Conservation (phyloP, 208 protist genomes). For the Leishmania arabica region DNA sequence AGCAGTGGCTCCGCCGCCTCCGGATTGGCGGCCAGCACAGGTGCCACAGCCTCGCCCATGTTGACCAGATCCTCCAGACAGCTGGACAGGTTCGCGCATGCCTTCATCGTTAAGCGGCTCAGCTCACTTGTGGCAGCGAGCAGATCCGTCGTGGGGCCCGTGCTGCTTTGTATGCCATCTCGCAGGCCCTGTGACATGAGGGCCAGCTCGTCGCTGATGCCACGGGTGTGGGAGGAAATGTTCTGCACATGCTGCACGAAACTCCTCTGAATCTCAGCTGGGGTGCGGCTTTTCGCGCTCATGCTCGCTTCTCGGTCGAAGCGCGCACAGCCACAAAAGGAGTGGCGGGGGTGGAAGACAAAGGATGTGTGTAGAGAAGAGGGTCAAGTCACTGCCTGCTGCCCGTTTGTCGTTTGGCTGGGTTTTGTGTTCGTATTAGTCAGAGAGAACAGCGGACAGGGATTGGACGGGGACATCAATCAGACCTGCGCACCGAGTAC, state of each 20-base stretch:
- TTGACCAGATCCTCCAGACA: constrained; percentile 61
- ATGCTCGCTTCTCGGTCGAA: constrained; percentile 7
- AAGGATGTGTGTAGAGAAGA: background rate
- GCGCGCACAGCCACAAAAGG: background rate
- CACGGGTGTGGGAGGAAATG: constrained; percentile 29
- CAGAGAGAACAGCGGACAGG: background rate
- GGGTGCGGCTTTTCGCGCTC: constrained; percentile 8
- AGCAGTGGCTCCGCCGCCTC: constrained; percentile 53
- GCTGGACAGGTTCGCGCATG: constrained; percentile 31
- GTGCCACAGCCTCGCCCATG: constrained; percentile 71
- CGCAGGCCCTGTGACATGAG: constrained; percentile 19
- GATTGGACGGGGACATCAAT: background rate
- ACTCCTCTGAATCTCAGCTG: constrained; percentile 23
- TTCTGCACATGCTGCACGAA: constrained; percentile 32
- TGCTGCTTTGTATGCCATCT: constrained; percentile 18
- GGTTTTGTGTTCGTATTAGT: background rate
- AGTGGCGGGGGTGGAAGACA: background rate
- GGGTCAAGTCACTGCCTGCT: background rate
- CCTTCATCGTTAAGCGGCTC: constrained; percentile 13
- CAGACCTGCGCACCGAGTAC: background rate
- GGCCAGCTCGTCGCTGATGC: constrained; percentile 25
- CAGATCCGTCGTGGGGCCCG: constrained; percentile 21
- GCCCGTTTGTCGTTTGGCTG: too few relatives aligned
- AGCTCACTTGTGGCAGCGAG: constrained; percentile 18
- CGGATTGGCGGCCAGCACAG: constrained; percentile 53